Evolutionary conservation across 495 filamentous ascomycete genomes (phyloP).

Genomic region (Aspergillus sclerotiicarbonarius): DNA sequence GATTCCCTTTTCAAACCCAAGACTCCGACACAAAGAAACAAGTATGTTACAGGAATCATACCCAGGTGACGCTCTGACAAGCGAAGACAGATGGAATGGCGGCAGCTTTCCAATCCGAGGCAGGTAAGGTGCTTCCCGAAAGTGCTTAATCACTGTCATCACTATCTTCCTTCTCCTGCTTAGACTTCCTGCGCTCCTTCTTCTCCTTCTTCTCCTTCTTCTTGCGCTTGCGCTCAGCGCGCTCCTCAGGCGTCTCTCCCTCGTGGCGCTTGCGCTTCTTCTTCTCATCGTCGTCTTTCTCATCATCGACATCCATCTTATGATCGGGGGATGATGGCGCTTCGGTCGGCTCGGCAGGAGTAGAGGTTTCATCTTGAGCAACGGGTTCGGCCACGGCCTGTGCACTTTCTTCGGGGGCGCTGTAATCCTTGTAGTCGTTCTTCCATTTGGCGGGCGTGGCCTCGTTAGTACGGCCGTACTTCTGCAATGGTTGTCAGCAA

Average conservation of each 20-base stretch:
- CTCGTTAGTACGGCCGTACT: conserved; percentile 90
- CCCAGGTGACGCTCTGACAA: conserved; percentile 18
- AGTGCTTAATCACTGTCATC: conserved; percentile 53
- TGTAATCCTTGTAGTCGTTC: conserved; percentile 84
- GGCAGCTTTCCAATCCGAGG: conserved; percentile 8
- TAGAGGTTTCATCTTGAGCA: conserved; percentile 34
- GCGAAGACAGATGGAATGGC: conserved; percentile 4
- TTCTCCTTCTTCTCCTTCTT: conserved; percentile 76
- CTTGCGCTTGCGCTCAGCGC: conserved; percentile 69
- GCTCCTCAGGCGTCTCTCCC: conserved; percentile 73
- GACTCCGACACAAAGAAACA: conserved; percentile 39
- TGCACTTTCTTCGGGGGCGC: conserved; percentile 47
- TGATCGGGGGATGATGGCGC: conserved; percentile 28
- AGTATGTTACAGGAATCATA: conserved; percentile 44
- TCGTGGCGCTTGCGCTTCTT: conserved; percentile 86
- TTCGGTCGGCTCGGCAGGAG: conserved; percentile 31
- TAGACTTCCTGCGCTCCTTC: conserved; percentile 63
- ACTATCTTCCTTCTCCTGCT: conserved; percentile 57
- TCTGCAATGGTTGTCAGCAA: conserved; percentile 43
- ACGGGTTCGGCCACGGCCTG: conserved; percentile 43
- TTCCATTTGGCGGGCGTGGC: conserved; percentile 90
- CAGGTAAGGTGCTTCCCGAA: conserved; percentile 31
- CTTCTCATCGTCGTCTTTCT: conserved; percentile 37
- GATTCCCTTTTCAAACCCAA: conserved; percentile 46
- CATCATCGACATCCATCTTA: conserved; percentile 43